Percentiles rank a stretch among this genome's conserved stretches.
Conservation (phyloP, 2,329 filamentous ascomycete genomes). For the Fusarium dimerum region DNA sequence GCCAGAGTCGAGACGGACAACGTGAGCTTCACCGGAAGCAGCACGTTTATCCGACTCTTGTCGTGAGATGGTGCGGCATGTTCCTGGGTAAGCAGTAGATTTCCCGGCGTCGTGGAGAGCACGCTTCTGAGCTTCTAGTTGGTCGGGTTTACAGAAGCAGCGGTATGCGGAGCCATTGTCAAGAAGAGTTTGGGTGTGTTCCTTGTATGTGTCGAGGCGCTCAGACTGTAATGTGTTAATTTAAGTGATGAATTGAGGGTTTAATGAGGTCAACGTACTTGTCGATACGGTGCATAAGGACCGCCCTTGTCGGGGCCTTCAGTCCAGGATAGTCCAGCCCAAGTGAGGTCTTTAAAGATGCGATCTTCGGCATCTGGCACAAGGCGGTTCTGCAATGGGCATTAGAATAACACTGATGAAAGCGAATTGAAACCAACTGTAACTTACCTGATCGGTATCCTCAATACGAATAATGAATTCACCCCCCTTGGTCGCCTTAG, state of each 20-base stretch:
- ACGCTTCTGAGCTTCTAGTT: slow-evolving; percentile 67
- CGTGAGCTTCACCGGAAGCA: slow-evolving; percentile 67
- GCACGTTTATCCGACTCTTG: slow-evolving; percentile 73
- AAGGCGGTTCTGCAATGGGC: slow-evolving; percentile 66
- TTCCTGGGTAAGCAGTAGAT: slow-evolving; percentile 57
- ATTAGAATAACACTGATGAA: slow-evolving; percentile 2
- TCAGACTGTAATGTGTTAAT: slow-evolving; percentile 62
- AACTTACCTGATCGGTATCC: slow-evolving; percentile 84
- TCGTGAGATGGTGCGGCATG: slow-evolving; percentile 66
- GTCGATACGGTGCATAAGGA: slow-evolving; percentile 80
- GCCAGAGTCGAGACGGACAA: slow-evolving; percentile 73
- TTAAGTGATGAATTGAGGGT: neutral
- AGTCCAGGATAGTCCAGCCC: slow-evolving; percentile 91
- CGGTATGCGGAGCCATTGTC: slow-evolving; percentile 77
- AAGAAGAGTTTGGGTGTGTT: slow-evolving; percentile 70
- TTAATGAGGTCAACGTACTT: slow-evolving; percentile 50
- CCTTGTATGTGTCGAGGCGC: slow-evolving; percentile 69
- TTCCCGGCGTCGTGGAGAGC: slow-evolving; percentile 55
- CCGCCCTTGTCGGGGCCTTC: slow-evolving; percentile 88
- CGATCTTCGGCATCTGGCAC: slow-evolving; percentile 77
- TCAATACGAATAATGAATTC: slow-evolving; percentile 91
- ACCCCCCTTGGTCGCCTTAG: slow-evolving; percentile 75
- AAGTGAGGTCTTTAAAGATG: slow-evolving; percentile 77
- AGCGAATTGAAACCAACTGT: neutral
- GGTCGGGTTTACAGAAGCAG: slow-evolving; percentile 82